These are phyloP conservation scores for Malus asiatica DNA, from an alignment of 306 rosid species.

Conservation along the genomic window DNA sequence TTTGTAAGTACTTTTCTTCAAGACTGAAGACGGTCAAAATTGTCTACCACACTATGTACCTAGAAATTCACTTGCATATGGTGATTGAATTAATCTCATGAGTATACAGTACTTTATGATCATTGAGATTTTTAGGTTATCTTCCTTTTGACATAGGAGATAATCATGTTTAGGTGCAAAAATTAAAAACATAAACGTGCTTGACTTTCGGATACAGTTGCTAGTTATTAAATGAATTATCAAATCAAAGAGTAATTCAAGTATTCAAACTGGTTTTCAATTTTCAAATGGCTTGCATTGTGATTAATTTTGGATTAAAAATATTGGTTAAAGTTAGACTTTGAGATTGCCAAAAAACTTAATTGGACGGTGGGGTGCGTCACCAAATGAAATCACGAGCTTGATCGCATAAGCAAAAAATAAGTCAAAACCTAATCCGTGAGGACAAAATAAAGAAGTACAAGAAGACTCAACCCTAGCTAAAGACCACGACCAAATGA, in stretches of 20 bases:
- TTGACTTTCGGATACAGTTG: too few species aligned
- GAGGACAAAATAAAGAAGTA: background rate
- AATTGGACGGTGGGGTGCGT: slow-evolving; percentile 4
- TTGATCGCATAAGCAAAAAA: background rate
- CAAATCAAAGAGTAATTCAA: background rate
- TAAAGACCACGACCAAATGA: slow-evolving; percentile 18
- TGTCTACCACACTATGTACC: too few species aligned
- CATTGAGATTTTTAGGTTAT: too few species aligned
- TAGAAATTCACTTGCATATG: too few species aligned
- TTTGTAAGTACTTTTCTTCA: too few species aligned
- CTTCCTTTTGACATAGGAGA: too few species aligned
- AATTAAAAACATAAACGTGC: too few species aligned
- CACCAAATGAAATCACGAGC: background rate
- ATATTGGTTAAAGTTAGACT: background rate
- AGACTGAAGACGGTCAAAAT: too few species aligned
- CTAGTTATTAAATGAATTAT: background rate
- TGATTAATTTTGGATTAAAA: background rate
- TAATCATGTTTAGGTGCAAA: too few species aligned
- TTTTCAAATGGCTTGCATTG: background rate
- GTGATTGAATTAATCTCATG: too few species aligned
- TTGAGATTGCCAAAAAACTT: background rate
- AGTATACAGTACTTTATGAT: too few species aligned
- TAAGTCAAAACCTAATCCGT: background rate
- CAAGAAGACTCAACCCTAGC: slow-evolving; percentile 3
- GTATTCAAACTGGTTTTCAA: background rate